These are phyloP conservation scores for Helicocarpus griseus DNA, from an alignment of 2,329 filamentous ascomycete species.

Conservation along the genomic window DNA sequence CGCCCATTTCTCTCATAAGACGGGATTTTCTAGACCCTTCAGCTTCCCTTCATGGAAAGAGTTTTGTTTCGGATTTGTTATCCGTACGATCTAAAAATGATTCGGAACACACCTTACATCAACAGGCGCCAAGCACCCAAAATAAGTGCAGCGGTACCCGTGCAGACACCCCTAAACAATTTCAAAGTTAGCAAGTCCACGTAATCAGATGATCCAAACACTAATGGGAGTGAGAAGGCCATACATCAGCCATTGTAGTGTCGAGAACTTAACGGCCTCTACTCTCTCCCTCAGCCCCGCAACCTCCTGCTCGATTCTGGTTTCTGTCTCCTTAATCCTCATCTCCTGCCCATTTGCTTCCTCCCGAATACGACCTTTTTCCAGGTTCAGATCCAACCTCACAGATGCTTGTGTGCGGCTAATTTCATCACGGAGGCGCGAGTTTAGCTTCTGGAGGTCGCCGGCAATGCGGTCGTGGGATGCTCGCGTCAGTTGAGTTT, in stretches of 20 bases:
- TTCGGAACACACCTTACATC: slow-evolving; percentile 37
- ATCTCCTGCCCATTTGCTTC: slow-evolving; percentile 95
- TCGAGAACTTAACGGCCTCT: slow-evolving; percentile 96
- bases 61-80: background rate
- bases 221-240: slow-evolving; percentile 37
- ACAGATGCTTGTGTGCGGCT: slow-evolving; percentile 89
- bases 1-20: background rate
- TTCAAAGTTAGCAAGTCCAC: slow-evolving; percentile 18
- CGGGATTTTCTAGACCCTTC: background rate
- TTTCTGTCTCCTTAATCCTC: slow-evolving; percentile 98
- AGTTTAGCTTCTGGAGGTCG: slow-evolving; percentile 88
- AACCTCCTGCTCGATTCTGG: slow-evolving; percentile 95
- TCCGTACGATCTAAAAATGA: background rate
- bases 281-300: slow-evolving; percentile 82
- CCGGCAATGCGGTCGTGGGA: slow-evolving; percentile 89
- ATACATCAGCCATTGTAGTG: slow-evolving; percentile 95
- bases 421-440: slow-evolving; percentile 83
- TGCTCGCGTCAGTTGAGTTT: slow-evolving; percentile 76
- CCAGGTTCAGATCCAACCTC: slow-evolving; percentile 82
- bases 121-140: slow-evolving; percentile 58
- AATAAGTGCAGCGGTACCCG: slow-evolving; percentile 56
- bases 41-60: background rate
- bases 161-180: slow-evolving; percentile 49
- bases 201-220: background rate
- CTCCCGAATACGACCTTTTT: slow-evolving; percentile 92